Conservation (phyloP, 129 eudicot genomes). For the Solidago caesia region DNA sequence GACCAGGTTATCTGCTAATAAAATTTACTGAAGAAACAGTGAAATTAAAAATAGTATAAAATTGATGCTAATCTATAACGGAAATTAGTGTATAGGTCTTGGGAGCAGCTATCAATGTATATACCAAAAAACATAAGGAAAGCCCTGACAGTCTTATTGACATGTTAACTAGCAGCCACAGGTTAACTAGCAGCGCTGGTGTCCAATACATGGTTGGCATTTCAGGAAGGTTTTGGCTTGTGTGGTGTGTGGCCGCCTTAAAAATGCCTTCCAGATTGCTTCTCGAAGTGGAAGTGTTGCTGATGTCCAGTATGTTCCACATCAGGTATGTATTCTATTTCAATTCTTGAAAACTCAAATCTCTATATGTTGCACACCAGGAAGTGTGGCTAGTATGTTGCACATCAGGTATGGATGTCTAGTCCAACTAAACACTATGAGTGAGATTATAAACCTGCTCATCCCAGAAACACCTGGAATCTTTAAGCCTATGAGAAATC, state of each 20-base stretch:
- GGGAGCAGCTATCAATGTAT: slow-evolving; percentile 98
- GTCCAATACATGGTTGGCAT: slow-evolving; percentile 14
- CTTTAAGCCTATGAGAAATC: too few relatives aligned
- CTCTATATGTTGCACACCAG: neutral
- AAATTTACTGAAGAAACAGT: neutral
- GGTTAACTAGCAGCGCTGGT: slow-evolving; percentile 36
- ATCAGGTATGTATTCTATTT: slow-evolving; percentile 55
- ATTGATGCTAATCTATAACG: neutral
- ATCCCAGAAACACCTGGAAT: too few relatives aligned
- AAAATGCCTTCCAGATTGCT: slow-evolving; percentile 98
- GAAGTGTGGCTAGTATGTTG: too few relatives aligned
- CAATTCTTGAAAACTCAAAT: neutral
- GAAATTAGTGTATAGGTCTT: slow-evolving; percentile 50
- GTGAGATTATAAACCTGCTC: too few relatives aligned
- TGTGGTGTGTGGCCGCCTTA: slow-evolving; percentile 97
- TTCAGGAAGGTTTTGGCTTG: slow-evolving; percentile 98
- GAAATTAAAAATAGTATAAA: neutral
- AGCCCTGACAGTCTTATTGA: slow-evolving; percentile 99
- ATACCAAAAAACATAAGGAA: slow-evolving; percentile 96
- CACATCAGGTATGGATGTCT: too few relatives aligned
- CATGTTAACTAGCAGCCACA: slow-evolving; percentile 97
- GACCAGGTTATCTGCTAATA: slow-evolving; percentile 63
- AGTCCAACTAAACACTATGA: too few relatives aligned
- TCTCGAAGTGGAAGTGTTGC: slow-evolving; percentile 98
- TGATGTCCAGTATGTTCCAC: slow-evolving; percentile 98